Evolutionary conservation across 2,329 filamentous ascomycete genomes (phyloP).

Genomic region (Aspergillus niger): DNA sequence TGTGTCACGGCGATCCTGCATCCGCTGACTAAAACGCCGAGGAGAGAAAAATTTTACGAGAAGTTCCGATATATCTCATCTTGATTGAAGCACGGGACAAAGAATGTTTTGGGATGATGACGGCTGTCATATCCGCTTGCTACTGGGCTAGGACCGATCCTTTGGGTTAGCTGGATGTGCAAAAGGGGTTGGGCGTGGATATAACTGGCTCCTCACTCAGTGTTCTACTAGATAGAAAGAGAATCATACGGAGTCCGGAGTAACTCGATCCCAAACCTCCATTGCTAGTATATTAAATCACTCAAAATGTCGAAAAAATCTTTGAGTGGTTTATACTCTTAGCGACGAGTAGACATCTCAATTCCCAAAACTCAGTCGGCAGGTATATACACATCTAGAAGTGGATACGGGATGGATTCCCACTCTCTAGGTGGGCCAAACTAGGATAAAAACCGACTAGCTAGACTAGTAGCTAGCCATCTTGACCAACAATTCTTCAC

Average conservation of each 20-base stretch:
- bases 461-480: too few species aligned
- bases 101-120: not conserved
- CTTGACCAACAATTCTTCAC: too few species aligned
- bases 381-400: not conserved
- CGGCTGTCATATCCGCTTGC: constrained; percentile 1
- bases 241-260: not conserved
- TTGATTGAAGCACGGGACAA: not conserved
- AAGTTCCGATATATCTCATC: not conserved
- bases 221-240: not conserved
- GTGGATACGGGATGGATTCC: not conserved
- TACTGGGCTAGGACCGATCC: not conserved
- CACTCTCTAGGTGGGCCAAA: too few species aligned
- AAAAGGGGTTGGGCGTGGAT: too few species aligned
- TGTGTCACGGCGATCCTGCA: too few species aligned
- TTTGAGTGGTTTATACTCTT: not conserved
- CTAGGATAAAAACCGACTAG: too few species aligned
- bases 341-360: not conserved
- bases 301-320: too few species aligned
- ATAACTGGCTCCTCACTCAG: too few species aligned
- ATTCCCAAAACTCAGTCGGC: not conserved
- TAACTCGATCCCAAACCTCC: not conserved
- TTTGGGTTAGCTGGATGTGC: not conserved
- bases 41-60: not conserved
- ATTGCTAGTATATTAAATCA: too few species aligned
- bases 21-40: not conserved